A percentile compares a stretch with the other conserved stretches of the same genome.
Conservation (phyloP, 202 grass and related monocot species). For the Panicum hallii region DNA sequence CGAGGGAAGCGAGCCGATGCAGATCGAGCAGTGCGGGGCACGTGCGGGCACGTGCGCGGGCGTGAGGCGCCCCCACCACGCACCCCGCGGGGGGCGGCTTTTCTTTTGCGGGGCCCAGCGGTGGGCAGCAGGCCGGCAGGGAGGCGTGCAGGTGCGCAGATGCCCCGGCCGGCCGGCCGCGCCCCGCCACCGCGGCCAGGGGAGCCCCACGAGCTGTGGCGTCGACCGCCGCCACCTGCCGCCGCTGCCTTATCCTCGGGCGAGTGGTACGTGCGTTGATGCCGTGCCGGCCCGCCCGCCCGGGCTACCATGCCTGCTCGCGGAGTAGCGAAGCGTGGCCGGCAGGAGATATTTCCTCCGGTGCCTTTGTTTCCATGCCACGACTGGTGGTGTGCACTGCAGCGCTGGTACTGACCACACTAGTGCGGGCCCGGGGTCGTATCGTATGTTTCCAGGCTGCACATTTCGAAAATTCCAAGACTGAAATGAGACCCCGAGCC, state of each 20-base stretch:
- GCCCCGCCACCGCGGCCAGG: conserved; percentile 23
- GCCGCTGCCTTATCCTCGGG: not conserved
- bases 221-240: conserved; percentile 31
- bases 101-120: conserved; percentile 14
- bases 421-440: not conserved
- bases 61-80: conserved; percentile 42
- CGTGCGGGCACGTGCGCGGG: conserved; percentile 65
- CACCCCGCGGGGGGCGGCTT: conserved; percentile 21
- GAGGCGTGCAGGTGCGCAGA: conserved; percentile 13
- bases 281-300: not conserved
- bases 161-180: conserved; percentile 19
- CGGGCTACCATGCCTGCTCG: not conserved
- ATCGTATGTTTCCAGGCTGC: not conserved
- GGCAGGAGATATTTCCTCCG: conserved; percentile 25
- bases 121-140: conserved; percentile 2
- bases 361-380: not conserved
- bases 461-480: not conserved
- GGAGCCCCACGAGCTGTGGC: conserved; percentile 9
- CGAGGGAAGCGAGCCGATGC: not conserved
- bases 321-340: not conserved
- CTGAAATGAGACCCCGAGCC: not conserved
- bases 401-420: not conserved
- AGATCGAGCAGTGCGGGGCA: conserved; percentile 56
- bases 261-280: not conserved
- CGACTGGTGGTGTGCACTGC: not conserved